A percentile compares a stretch with the other conserved stretches of the same genome.
These are phyloP conservation scores for Puya raimondii DNA, from an alignment of 176 grass and related monocot species.

Conservation along the genomic window DNA sequence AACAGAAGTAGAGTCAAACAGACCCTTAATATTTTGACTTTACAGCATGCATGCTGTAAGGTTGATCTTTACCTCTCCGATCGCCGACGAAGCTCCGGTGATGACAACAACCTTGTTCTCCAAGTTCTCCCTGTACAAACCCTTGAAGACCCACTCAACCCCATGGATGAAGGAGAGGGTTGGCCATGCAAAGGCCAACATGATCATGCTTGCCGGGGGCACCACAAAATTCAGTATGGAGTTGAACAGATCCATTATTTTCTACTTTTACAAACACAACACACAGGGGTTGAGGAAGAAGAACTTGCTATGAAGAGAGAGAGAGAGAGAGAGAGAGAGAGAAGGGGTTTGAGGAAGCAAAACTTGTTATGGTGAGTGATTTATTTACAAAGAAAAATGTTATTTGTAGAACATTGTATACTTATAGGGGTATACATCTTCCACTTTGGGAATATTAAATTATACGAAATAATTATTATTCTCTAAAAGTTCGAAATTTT, in stretches of 20 bases:
- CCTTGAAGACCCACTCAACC: constrained; percentile 51
- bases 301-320: not conserved
- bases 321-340: constrained; percentile 16
- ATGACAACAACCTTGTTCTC: constrained; percentile 66
- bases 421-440: too few species aligned
- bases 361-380: too few species aligned
- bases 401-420: too few species aligned
- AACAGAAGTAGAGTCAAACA: too few species aligned
- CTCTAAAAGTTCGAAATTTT: too few species aligned
- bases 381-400: too few species aligned
- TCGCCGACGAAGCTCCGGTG: constrained; percentile 73
- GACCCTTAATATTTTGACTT: too few species aligned
- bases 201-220: constrained; percentile 92
- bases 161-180: constrained; percentile 57
- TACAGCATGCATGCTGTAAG: too few species aligned
- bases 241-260: constrained; percentile 46
- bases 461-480: too few species aligned
- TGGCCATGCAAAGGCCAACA: constrained; percentile 85
- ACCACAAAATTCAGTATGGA: constrained; percentile 61
- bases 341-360: not conserved
- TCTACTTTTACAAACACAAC: too few species aligned
- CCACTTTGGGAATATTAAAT: too few species aligned
- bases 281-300: not conserved
- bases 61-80: constrained; percentile 51
- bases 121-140: constrained; percentile 62